A percentile compares a stretch with the other conserved stretches of the same genome.
Conservation (phyloP, 305 asterid species). For the Caryopteris hybrid region DNA sequence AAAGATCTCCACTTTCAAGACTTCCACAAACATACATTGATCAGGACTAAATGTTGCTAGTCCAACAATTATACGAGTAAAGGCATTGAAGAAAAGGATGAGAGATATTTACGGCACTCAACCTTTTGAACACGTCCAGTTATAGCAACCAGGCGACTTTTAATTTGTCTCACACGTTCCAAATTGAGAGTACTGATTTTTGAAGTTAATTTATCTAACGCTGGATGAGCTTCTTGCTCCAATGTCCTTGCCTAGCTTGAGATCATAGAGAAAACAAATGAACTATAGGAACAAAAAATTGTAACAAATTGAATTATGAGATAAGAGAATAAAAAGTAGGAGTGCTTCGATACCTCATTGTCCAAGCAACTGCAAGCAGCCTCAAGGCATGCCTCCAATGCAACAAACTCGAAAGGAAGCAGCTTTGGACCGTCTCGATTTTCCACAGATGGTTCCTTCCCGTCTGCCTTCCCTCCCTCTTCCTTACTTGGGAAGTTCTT, state of each 20-base stretch:
- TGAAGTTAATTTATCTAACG: slow-evolving; percentile 81
- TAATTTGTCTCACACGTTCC: slow-evolving; percentile 95
- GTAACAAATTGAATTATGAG: not conserved
- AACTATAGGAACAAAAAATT: not conserved
- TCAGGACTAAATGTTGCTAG: no score
- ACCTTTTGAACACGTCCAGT: slow-evolving; percentile 99
- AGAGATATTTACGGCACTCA: slow-evolving; percentile 19
- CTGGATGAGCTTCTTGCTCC: slow-evolving; percentile 99
- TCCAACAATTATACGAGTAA: not conserved
- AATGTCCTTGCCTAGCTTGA: slow-evolving; percentile 77
- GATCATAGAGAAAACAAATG: slow-evolving; percentile 19
- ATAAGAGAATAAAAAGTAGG: not conserved
- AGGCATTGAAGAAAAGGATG: not conserved
- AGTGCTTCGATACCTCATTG: slow-evolving; percentile 48
- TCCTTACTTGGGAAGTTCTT: slow-evolving; percentile 44
- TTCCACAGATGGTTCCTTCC: slow-evolving; percentile 52
- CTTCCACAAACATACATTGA: not conserved
- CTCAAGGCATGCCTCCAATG: slow-evolving; percentile 95
- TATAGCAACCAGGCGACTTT: slow-evolving; percentile 91
- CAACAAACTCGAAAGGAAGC: slow-evolving; percentile 96
- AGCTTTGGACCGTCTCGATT: slow-evolving; percentile 85
- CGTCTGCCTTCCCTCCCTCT: slow-evolving; percentile 49
- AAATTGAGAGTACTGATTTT: slow-evolving; percentile 93
- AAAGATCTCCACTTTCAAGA: slow-evolving; percentile 2
- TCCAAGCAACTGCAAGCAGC: slow-evolving; percentile 97